Evolutionary conservation across 306 rosid species (phyloP), one percentile per base, ranked within the genome.

Genomic region (Crataegus laevigata): DNA sequence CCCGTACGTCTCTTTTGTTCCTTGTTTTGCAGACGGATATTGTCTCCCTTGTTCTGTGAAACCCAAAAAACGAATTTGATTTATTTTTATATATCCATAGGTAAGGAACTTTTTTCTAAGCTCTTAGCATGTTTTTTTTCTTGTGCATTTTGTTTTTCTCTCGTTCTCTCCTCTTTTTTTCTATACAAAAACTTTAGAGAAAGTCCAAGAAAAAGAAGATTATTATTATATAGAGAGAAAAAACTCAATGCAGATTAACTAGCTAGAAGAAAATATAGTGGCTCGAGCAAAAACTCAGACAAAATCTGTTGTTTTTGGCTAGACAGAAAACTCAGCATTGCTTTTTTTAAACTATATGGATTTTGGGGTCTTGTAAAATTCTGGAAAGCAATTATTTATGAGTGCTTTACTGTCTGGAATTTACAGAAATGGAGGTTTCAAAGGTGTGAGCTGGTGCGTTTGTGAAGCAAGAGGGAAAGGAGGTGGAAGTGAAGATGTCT

Each of bases 401-500:
- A 42, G 32, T 24, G 21, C 25, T 30, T 59, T 59, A 21, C 57
- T 60, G 3, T 8, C 22, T 21, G 58, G 28, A 19, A 69, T 14
- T 67, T 51, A 78, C 42, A 36, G 71, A 61, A 73, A 68, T 24
- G 69, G 81, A 50, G 4, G 74, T 66, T 61, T 42, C 68, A 55
- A 71, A 24, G 66, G 17, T 43, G 71, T 51, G 40, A 43, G 69
- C 54, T 58, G 25, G 76, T 15, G 19, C 3, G 11, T 26, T 25
- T 73, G 69, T 74, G 52, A 73, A 69, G 43, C 70, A 50, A 25
- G 17, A 82, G 78, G 74, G 69, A 73, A 61, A 78, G 79, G 38
- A 52, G 52, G 54, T 32, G 45, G 34, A 47, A 58, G 61, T 17
- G 71, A 84, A 87, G 42, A 94, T 94, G 98, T 84, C 97, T 80